Evolutionary conservation across 2,329 filamentous ascomycete genomes (phyloP), one percentile per base, ranked within the genome.

Genomic region (Fusarium sarcochroum): DNA sequence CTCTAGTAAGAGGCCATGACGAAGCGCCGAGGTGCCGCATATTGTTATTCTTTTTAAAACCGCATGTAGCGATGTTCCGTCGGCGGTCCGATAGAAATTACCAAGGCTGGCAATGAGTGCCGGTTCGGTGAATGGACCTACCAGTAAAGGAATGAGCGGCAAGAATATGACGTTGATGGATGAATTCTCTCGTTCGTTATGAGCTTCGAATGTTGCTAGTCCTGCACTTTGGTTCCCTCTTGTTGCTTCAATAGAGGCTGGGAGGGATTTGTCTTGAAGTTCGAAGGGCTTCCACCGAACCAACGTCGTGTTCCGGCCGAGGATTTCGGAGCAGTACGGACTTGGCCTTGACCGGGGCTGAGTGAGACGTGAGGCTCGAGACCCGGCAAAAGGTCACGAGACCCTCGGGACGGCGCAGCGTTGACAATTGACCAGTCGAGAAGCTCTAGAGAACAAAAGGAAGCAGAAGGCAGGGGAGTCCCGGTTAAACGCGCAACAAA

Each of bases 311-410:
- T 51, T 59, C 66, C 62, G 42, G 62, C 66, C 62, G 62, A 69
- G 49, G 54, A 48, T 49, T 46, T 69, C 58, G 61, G 57, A 55
- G 37, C 18, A 49, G 46, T 21, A 15, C 32, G 45, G 42, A 7
- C 46, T 38, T 53, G 25, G 55, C 32, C 30, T 27, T 50, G 30
- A 41, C 32, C 37, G 21, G 23, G 46, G 30, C 35, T 27, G 58
- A 46, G 60, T 52, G 54, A 68, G 49, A 57, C 46, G 48, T 58
- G 67, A 63, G 57, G 46, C 52, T 45, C 44, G 66, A 44, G 34
- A 69, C 66, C 47, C 58, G 59, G 41, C 18, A 34, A 56, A 68
- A 45, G 58, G 65, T 66, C 66, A 68, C 65, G 65, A 68, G 64
- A 68, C 64, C 64, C 34, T 47, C 21, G 20, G 27, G 48, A 49